Percentiles rank a stretch among this genome's conserved stretches.
phyloP scores from a whole-genome alignment of 1,284 basidiomycete species.

The Boletus sp. region DNA sequence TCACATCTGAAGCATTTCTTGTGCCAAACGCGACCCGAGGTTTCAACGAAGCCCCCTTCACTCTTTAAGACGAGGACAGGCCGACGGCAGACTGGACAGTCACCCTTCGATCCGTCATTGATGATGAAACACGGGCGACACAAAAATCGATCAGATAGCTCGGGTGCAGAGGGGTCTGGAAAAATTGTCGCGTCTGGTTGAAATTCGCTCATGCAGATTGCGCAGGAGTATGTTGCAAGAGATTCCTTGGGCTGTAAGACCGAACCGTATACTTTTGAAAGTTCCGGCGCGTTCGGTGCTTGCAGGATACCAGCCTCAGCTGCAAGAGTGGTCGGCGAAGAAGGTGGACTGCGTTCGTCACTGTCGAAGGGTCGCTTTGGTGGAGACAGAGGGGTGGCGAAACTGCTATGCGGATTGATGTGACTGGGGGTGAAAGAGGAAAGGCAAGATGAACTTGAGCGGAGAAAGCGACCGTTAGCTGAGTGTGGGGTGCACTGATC shows the following conservation, averaged over 20 bases:
- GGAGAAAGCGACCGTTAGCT: constrained; percentile 46
- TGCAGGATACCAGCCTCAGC: constrained; percentile 55
- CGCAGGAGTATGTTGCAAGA: constrained; percentile 61
- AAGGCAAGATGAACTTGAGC: constrained; percentile 38
- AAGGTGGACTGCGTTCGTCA: constrained; percentile 33
- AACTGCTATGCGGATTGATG: constrained; percentile 56
- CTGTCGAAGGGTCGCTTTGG: constrained; percentile 43
- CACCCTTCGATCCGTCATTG: constrained; percentile 72
- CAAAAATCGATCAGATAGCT: constrained; percentile 50
- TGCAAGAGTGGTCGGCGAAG: constrained; percentile 29
- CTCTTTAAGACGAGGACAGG: constrained; percentile 69
- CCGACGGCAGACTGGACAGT: constrained; percentile 59
- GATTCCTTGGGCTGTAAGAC: constrained; percentile 74
- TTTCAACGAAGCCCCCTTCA: constrained; percentile 73
- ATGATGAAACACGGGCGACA: constrained; percentile 66
- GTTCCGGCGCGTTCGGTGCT: constrained; percentile 53
- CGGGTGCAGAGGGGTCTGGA: constrained; percentile 55
- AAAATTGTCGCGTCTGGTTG: constrained; percentile 79
- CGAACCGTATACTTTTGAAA: constrained; percentile 79
- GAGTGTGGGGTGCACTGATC: constrained; percentile 20
- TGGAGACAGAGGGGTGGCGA: constrained; percentile 53
- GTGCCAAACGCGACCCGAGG: constrained; percentile 68
- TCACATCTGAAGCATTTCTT: constrained; percentile 72
- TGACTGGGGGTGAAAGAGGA: constrained; percentile 39
- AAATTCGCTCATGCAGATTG: constrained; percentile 59